phyloP scores from a whole-genome alignment of 2,329 filamentous ascomycete species.

The Venturia carpophila region DNA sequence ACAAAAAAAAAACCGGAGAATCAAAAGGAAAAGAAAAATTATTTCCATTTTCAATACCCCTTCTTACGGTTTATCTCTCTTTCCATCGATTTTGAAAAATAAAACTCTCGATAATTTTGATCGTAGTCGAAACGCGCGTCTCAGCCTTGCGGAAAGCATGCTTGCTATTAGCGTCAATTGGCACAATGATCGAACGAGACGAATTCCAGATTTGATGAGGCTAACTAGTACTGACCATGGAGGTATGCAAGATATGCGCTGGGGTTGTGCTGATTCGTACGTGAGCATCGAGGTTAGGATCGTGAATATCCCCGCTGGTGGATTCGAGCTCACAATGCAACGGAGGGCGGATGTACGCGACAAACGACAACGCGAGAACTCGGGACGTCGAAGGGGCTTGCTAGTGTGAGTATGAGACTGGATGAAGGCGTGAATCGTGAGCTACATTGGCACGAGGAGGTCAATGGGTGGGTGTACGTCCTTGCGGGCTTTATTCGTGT shows the following conservation, averaged over 20 bases:
- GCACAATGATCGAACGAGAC: conserved; percentile 48
- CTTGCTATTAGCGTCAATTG: neutral
- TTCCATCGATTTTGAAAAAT: too few species aligned
- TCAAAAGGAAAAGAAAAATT: neutral
- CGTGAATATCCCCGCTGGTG: neutral
- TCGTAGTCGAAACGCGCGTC: neutral
- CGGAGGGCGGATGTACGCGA: conserved; percentile 64
- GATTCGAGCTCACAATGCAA: neutral
- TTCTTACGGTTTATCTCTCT: too few species aligned
- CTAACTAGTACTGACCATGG: conserved; percentile 68
- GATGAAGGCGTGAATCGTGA: conserved; percentile 66
- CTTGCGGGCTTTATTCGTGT: conserved; percentile 63
- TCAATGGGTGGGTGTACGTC: conserved; percentile 71
- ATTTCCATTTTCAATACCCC: neutral
- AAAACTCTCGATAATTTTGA: neutral
- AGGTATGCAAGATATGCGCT: conserved; percentile 62
- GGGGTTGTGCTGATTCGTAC: conserved; percentile 46
- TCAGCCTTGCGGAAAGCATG: neutral
- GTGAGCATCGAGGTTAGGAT: conserved; percentile 42
- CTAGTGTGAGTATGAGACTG: conserved; percentile 71
- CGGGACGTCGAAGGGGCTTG: conserved; percentile 59
- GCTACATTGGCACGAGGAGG: conserved; percentile 74
- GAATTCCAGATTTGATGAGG: conserved; percentile 64
- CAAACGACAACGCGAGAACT: conserved; percentile 63
- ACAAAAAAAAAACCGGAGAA: neutral